Evolutionary conservation across 202 grass and related monocot species (phyloP).

Genomic region (Digitaria exilis): DNA sequence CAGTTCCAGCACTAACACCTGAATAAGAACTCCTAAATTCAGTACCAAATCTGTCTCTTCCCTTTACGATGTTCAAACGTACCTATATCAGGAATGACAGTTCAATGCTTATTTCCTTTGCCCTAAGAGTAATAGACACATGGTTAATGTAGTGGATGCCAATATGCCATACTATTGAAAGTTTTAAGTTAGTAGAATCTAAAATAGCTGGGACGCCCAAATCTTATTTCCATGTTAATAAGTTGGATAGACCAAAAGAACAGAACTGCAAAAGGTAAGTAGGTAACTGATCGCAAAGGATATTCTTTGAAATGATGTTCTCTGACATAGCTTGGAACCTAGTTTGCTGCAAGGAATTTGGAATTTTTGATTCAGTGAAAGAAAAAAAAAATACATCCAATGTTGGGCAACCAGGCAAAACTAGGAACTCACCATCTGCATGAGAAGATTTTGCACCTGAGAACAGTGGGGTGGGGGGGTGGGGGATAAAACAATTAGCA

Average conservation of each 20-base stretch:
- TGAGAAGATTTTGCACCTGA: slow-evolving; percentile 92
- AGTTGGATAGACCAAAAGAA: background rate
- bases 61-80: background rate
- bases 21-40: background rate
- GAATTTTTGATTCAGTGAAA: slow-evolving; percentile 23
- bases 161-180: background rate
- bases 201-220: background rate
- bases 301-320: slow-evolving; percentile 92
- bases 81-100: background rate
- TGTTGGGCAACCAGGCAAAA: background rate
- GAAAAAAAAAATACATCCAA: background rate
- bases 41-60: background rate
- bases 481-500: background rate
- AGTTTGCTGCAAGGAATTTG: slow-evolving; percentile 65
- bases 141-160: background rate
- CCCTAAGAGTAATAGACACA: background rate
- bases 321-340: slow-evolving; percentile 91
- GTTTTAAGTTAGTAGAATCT: background rate
- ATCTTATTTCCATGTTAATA: background rate
- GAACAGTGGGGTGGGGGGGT: no score
- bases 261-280: background rate
- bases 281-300: slow-evolving; percentile 62
- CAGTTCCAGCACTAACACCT: background rate
- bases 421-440: slow-evolving; percentile 75
- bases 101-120: background rate